Evolutionary conservation across 2,329 filamentous ascomycete species (phyloP), one percentile per base, ranked within the genome.

Genomic region (Bipolaris zeicola): DNA sequence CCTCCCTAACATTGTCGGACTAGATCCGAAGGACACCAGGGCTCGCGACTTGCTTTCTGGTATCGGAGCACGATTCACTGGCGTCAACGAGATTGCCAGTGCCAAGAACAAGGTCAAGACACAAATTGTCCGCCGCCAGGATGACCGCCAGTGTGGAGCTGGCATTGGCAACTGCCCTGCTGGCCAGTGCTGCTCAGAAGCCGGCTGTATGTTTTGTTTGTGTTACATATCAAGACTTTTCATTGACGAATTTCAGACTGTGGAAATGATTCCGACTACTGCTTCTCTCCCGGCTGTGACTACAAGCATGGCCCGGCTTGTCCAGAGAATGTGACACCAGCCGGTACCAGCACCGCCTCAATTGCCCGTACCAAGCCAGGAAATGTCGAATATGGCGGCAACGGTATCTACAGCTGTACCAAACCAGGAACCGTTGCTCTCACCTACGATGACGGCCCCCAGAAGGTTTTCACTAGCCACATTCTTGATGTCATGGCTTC

Each of bases 391-490:
- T 87, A 88, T 56, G 87, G 86, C 18, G 79, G 83, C 33, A 78
- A 72, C 10, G 82, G 83, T 24, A 84, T 89, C 58, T 85, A 85
- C 63, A 76, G 80, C 59, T 87, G 84, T 61, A 75, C 75, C 34
- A 64, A 50, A 3, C 77, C 81, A 2, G 85, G 86, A 50, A 84
- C 84, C 10, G 81, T 90, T 64, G 87, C 87, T 16, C 71, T 90
- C 52, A 89, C 87, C 0, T 89, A 84, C 63, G 87, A 89, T 63
- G 87, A 89, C 69, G 87, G 87, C 1, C 87, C 87, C 20, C 64
- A 67, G 49, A 84, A 83, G 61, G 73, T 80, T 18, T 88, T 86
- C 71, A 89, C 87, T 1, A 74, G 76, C 38, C 82, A 87, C 58
- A 80, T 90, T 11, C 79, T 89, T 11, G 83, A 89, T 65, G 78